Conservation (phyloP, 805 yeast species). For the Kodamaea laetipori region DNA sequence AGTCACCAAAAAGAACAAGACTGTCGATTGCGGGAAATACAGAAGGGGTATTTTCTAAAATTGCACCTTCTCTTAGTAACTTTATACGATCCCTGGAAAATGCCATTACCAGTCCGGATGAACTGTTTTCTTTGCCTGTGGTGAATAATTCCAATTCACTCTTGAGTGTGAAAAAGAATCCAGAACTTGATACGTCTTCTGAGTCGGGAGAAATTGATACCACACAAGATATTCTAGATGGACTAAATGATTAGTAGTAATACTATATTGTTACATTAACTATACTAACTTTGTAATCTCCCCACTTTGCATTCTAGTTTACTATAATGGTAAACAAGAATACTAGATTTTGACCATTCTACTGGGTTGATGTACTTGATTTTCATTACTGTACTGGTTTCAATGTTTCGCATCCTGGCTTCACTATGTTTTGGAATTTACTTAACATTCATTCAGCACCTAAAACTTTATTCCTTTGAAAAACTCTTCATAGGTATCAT, state of each 20-base stretch:
- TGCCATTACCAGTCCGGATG: constrained; percentile 31
- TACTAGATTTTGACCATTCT: too few species aligned
- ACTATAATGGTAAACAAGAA: too few species aligned
- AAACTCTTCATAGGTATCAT: constrained; percentile 50
- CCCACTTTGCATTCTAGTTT: too few species aligned
- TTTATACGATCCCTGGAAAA: constrained; percentile 6
- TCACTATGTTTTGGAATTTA: too few species aligned
- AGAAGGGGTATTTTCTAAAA: constrained; percentile 4
- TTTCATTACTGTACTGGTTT: too few species aligned
- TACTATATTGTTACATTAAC: too few species aligned
- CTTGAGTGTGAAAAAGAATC: constrained; percentile 8
- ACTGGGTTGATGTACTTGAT: too few species aligned
- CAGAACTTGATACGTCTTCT: constrained; percentile 8
- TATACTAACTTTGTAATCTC: too few species aligned
- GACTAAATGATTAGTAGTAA: constrained; percentile 10
- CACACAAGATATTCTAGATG: constrained; percentile 11
- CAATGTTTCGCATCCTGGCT: too few species aligned
- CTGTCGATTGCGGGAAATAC: constrained; percentile 4
- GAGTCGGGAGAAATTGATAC: constrained; percentile 8
- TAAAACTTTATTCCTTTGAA: constrained; percentile 1
- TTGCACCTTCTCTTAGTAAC: constrained; percentile 2
- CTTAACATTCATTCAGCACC: neutral
- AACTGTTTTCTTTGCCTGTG: constrained; percentile 54
- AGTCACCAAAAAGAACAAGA: constrained; percentile 2
- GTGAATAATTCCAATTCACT: constrained; percentile 26